phyloP scores from a whole-genome alignment of 2,329 filamentous ascomycete species.

The Teratosphaeria gauchensis region DNA sequence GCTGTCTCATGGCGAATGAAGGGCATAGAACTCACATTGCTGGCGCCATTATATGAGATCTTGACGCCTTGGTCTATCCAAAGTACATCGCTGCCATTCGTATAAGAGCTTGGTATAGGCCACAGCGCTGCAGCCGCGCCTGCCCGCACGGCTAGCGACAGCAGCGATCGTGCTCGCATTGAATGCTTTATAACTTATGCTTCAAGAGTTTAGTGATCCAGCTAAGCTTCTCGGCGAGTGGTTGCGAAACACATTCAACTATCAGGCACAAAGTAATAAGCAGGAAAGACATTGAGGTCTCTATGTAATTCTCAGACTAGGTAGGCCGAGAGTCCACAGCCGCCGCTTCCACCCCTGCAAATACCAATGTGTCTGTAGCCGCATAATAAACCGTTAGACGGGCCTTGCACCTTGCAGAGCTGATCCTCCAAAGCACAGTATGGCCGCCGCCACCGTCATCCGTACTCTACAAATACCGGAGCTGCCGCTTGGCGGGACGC shows the following conservation, averaged over 20 bases:
- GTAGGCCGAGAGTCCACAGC: too few relatives aligned
- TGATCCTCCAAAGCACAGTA: neutral
- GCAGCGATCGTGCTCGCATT: neutral
- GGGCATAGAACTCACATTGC: conserved; percentile 11
- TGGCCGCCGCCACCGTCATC: neutral
- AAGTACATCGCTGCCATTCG: conserved; percentile 27
- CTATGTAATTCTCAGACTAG: too few relatives aligned
- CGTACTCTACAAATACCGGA: neutral
- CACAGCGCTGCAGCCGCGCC: conserved; percentile 29
- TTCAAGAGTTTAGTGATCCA: neutral
- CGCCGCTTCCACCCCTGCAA: too few relatives aligned
- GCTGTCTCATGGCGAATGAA: too few relatives aligned
- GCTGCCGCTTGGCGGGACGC: too few relatives aligned
- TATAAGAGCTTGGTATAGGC: conserved; percentile 32
- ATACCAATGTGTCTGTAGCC: too few relatives aligned
- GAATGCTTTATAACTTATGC: neutral
- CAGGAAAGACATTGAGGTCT: too few relatives aligned
- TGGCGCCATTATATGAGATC: conserved; percentile 28
- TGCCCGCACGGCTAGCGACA: neutral
- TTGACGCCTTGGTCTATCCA: conserved; percentile 31
- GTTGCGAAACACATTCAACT: neutral
- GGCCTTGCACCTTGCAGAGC: neutral
- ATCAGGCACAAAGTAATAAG: too few relatives aligned
- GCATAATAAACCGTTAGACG: neutral
- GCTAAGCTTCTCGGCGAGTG: neutral